Conservation (phyloP, 2,329 filamentous ascomycete genomes). For the Rutstroemia sp. region DNA sequence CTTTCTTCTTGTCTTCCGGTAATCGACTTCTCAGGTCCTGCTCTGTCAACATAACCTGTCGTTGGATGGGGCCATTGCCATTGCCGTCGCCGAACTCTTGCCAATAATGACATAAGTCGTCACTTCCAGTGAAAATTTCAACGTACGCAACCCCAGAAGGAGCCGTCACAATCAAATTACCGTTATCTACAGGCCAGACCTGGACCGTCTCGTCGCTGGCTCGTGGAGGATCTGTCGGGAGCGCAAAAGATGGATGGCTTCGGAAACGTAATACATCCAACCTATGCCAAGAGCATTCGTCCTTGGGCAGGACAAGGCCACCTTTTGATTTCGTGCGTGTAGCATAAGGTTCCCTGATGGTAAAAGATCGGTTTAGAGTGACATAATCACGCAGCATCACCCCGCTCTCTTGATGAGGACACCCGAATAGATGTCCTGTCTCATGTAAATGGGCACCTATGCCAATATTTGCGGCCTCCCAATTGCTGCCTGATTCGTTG, state of each 20-base stretch:
- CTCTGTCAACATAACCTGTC: constrained; percentile 69
- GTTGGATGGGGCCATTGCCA: constrained; percentile 52
- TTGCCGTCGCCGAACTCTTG: constrained; percentile 68
- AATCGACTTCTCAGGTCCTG: constrained; percentile 63
- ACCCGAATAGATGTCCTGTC: constrained; percentile 82
- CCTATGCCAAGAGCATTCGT: constrained; percentile 89
- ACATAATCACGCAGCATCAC: constrained; percentile 90
- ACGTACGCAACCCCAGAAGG: constrained; percentile 77
- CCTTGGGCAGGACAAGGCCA: constrained; percentile 62
- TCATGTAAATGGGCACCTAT: constrained; percentile 92
- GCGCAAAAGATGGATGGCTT: constrained; percentile 80
- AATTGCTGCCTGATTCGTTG: constrained; percentile 80
- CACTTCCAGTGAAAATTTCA: constrained; percentile 74
- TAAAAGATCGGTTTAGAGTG: constrained; percentile 74
- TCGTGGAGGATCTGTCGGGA: constrained; percentile 64
- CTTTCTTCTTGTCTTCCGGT: constrained; percentile 65
- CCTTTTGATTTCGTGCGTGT: constrained; percentile 82
- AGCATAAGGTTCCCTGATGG: constrained; percentile 73
- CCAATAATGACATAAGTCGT: constrained; percentile 72
- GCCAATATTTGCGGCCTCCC: constrained; percentile 92
- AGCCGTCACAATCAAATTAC: constrained; percentile 69
- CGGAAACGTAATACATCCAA: constrained; percentile 84
- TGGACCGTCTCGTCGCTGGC: constrained; percentile 70
- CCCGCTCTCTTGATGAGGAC: constrained; percentile 82
- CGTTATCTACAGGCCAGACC: constrained; percentile 75